Base-by-base conservation (phyloP, 208 protist species). In the Leishmania tarentolae region DNA sequence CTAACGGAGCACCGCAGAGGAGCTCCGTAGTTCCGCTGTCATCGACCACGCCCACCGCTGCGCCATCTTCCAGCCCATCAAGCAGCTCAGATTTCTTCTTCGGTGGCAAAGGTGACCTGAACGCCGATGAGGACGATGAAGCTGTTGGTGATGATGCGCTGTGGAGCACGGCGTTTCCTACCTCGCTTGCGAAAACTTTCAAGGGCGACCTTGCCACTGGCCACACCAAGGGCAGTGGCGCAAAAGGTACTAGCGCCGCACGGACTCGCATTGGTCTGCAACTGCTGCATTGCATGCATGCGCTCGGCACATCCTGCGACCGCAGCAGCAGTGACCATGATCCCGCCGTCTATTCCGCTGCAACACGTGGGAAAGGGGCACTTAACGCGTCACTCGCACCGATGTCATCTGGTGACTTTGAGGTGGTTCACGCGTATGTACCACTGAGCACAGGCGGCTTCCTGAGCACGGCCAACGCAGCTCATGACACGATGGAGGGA, bases 371-470 rank as follows among this genome's bases (percentile, higher is more conserved):
- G 31, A 73, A 73, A 3, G 40, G 1, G 11, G 40, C 0, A 35
- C 44, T 7, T 44, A 24, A 31, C 2, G 11, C 50, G 42, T 19
- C 68, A 21, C 31, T 11, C 28, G 19, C 44, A 52, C 71, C 37
- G 46, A n/a, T 50, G 42, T 37, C 70, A 52, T 37, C 37, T 35
- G 42, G 56, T n/a, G 46, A 50, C 15, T 78, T 90, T 8, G 53
- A 79, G 69, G 83, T 91, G 9, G 94, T 95, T 44, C 88, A 94
- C 80, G 77, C 85, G 17, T 97, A 97, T 80, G 84, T 85, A n/a
- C 94, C 94, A 24, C 83, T 97, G 42, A 94, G 90, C 72, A 90
- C 88, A 2, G 92, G 92, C 47, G 92, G 94, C 47, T 97, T 97
- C 79, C 86, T 97, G 78, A 84, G 89, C 73, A 90, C 85, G 7